Conservation (phyloP, 2,329 filamentous ascomycete species). For the Colletotrichum cuscutae region DNA sequence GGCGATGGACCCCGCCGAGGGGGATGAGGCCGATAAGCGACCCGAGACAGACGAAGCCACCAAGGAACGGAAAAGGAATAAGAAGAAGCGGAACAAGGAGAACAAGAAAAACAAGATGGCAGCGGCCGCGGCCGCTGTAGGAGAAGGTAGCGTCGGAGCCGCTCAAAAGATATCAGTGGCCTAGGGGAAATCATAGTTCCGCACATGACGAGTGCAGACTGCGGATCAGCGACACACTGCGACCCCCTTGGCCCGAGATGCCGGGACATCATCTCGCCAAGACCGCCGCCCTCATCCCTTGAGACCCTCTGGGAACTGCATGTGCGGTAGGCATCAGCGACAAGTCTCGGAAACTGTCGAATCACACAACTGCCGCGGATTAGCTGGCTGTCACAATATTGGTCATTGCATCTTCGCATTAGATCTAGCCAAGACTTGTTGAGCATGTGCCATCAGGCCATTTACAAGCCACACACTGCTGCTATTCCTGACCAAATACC, state of each 20-base stretch:
- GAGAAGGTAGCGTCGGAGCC: background rate
- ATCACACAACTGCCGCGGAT: background rate
- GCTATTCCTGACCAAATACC: background rate
- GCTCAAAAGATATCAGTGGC: background rate
- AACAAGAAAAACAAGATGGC: slow-evolving; percentile 34
- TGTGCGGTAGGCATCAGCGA: background rate
- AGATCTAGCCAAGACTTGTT: background rate
- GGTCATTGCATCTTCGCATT: slow-evolving; percentile 1
- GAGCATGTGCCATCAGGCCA: slow-evolving; percentile 26
- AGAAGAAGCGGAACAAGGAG: slow-evolving; percentile 27
- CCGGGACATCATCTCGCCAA: slow-evolving; percentile 13
- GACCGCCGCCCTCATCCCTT: slow-evolving; percentile 8
- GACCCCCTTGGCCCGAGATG: slow-evolving; percentile 21
- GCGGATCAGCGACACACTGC: background rate
- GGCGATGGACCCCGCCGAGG: background rate
- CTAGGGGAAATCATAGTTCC: background rate
- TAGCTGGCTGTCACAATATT: background rate
- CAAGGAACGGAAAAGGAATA: slow-evolving; percentile 41
- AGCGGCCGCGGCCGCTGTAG: background rate
- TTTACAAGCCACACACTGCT: slow-evolving; percentile 23
- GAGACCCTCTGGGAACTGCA: background rate
- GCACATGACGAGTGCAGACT: background rate
- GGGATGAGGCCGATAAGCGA: background rate
- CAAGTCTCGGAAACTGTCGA: background rate
- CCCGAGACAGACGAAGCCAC: slow-evolving; percentile 25